Evolutionary conservation across 352 stramenopile species (phyloP).

Genomic region (Phytophthora tentaculata): DNA sequence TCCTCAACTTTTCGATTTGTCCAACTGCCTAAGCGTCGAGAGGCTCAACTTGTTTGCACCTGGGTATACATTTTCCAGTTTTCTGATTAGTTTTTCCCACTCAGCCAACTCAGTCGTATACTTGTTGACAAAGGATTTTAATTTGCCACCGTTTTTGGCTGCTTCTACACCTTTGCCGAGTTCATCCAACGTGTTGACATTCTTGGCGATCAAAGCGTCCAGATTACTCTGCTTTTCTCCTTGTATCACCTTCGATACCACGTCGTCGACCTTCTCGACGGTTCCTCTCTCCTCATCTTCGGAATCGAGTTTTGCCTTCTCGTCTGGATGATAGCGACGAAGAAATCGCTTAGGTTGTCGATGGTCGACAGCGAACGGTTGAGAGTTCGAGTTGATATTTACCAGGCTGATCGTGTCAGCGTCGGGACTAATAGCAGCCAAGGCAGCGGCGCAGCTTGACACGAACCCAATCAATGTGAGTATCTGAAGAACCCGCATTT

Average conservation of each 20-base stretch:
- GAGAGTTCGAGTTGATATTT: not conserved
- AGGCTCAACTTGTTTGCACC: not conserved
- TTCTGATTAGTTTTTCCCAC: no score
- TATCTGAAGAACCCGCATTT: not conserved
- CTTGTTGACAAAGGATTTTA: no score
- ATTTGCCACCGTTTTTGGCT: no score
- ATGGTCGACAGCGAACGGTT: not conserved
- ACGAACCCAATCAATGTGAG: not conserved
- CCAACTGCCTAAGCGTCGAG: not conserved
- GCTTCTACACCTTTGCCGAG: no score
- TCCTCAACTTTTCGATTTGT: not conserved
- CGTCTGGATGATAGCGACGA: not conserved
- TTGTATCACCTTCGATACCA: no score
- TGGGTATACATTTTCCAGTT: no score
- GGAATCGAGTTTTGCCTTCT: not conserved
- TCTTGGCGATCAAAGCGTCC: no score
- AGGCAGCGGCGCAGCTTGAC: not conserved
- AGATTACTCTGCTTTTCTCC: no score
- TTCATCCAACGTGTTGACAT: no score
- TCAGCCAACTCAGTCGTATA: no score
- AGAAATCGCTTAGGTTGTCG: not conserved
- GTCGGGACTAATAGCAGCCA: not conserved
- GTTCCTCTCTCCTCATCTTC: not conserved
- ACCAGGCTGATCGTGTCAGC: not conserved
- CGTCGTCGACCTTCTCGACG: not conserved